Evolutionary conservation across 78 protist species (phyloP).

Genomic region (Dictyostelium firmibasis): DNA sequence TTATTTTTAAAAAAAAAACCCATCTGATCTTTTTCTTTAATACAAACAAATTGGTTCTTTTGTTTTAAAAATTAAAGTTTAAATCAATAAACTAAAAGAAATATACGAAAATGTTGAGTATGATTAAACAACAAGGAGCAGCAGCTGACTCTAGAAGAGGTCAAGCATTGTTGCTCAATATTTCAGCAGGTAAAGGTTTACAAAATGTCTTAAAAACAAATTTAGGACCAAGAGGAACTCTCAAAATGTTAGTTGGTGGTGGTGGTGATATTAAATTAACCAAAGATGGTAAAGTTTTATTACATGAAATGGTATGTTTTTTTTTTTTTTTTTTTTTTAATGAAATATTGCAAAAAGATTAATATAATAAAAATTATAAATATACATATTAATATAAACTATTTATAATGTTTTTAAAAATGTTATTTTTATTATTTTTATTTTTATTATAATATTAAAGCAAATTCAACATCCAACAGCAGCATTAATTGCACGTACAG

Average conservation of each 20-base stretch:
- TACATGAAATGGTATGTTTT: slow-evolving; percentile 95
- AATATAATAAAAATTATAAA: too few species aligned
- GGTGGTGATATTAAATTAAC: slow-evolving; percentile 98
- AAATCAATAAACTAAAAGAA: background rate
- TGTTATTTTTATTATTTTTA: background rate
- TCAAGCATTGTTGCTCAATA: slow-evolving; percentile 87
- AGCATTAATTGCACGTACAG: slow-evolving; percentile 98
- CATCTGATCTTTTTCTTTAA: background rate
- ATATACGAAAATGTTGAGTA: slow-evolving; percentile 54
- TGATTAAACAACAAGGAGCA: slow-evolving; percentile 79
- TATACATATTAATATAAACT: too few species aligned
- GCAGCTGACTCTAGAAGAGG: slow-evolving; percentile 72
- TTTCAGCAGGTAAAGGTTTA: slow-evolving; percentile 96
- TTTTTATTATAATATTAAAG: slow-evolving; percentile 44
- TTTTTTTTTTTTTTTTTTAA: background rate
- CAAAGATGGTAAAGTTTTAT: slow-evolving; percentile 99
- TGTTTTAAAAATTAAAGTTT: background rate
- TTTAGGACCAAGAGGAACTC: slow-evolving; percentile 99
- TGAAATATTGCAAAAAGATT: too few species aligned
- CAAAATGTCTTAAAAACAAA: slow-evolving; percentile 96
- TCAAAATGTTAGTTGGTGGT: slow-evolving; percentile 99
- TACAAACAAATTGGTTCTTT: background rate
- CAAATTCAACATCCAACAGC: slow-evolving; percentile 99
- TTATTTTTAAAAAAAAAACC: background rate
- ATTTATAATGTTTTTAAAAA: background rate